Base-by-base conservation (phyloP, 352 stramenopile species). In the Globisporangium parvum region DNA sequence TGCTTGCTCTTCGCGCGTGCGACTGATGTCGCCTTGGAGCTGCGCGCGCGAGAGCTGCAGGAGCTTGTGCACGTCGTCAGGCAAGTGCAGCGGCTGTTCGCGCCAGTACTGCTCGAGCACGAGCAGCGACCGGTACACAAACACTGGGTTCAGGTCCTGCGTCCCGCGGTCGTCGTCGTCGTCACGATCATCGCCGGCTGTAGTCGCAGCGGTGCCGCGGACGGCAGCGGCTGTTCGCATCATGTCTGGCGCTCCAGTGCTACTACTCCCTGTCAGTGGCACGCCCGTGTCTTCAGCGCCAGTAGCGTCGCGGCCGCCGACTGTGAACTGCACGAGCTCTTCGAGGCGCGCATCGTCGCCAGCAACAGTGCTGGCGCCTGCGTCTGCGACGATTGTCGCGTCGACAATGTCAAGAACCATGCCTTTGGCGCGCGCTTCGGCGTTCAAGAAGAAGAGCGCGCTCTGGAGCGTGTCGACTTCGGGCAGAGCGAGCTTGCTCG, bases 91-190 rank as follows among this genome's bases (percentile, higher is more conserved):
- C 15, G 49, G 42, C 53, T 63, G 59, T 31, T 59, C 37, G 6
- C 41, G 48, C 57, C 62, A 68, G 42, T 56, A 68, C 44, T 54
- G 47, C 44, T 68, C 62, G n/a, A 65, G 39, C 14, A 20, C 49
- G 21, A 55, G 17, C 31, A 65, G 62, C 2, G 62, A 60, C 5
- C 54, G 42, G 18, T 65, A 57, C 17, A 65, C 42, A 4, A 41
- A 15, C 23, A 55, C 31, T 0, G 47, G 21, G 15, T 24, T 23
- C 21, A 55, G 6, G 12, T 45, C 31, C 6, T 24, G 15, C 14
- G 23, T 12, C 15, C 45, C 35, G 6, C 23, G 17, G 24, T 41
- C 35, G 24, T 45, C 41, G 18, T 18, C 18, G 18, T 21, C 24
- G 17, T 10, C 17, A 11, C 8, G 6, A 41, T 8, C 47, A 15